phyloP scores from a whole-genome alignment of 257 asterid species.

The Nicotiana knightiana region DNA sequence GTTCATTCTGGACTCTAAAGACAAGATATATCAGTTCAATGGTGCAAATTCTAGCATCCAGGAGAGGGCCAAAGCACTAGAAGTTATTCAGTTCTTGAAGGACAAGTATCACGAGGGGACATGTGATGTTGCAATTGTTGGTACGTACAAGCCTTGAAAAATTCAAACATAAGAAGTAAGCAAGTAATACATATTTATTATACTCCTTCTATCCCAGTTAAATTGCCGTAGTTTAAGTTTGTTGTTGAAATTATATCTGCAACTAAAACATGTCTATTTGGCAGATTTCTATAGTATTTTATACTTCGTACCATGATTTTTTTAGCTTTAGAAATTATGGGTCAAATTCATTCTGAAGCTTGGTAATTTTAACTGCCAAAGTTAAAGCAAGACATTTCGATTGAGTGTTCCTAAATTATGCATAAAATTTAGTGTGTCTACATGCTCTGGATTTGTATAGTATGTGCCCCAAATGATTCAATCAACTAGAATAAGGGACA shows the following conservation, averaged over 20 bases:
- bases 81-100: slow-evolving; percentile 91
- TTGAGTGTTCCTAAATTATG: background rate
- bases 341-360: background rate
- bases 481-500: background rate
- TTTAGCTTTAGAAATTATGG: background rate
- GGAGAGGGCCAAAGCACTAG: slow-evolving; percentile 97
- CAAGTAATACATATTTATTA: background rate
- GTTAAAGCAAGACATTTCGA: background rate
- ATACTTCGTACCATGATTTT: background rate
- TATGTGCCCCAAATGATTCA: background rate
- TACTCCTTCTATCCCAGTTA: background rate
- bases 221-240: background rate
- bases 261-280: background rate
- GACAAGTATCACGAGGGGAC: slow-evolving; percentile 92
- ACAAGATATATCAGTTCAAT: slow-evolving; percentile 93
- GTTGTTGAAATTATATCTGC: background rate
- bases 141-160: slow-evolving; percentile 32
- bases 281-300: background rate
- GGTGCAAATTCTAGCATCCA: slow-evolving; percentile 96
- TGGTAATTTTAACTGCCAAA: background rate
- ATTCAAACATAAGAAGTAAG: background rate
- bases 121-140: slow-evolving; percentile 95
- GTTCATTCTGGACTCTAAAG: slow-evolving; percentile 84
- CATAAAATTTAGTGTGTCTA: background rate
- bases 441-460: background rate